These are phyloP conservation scores for Parasarocladium wereldwijsianum DNA, from an alignment of 2,329 filamentous ascomycete genomes.

Conservation along the genomic window DNA sequence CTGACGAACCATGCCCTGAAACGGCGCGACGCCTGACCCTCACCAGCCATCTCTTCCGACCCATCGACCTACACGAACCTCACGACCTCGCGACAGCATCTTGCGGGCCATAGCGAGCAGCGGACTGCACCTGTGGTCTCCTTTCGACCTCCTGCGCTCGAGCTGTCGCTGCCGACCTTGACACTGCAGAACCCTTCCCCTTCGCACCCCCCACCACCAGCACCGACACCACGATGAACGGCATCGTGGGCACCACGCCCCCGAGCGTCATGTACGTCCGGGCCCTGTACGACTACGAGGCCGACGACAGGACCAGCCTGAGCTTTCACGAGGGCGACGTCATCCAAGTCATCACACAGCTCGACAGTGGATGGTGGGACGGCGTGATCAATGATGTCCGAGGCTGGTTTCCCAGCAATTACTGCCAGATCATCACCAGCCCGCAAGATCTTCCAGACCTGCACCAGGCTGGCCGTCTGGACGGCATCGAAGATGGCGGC, in stretches of 20 bases:
- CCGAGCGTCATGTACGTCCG: constrained; percentile 74
- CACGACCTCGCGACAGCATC: no score
- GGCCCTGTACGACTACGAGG: constrained; percentile 94
- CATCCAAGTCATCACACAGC: constrained; percentile 94
- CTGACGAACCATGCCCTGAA: no score
- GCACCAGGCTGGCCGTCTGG: constrained; percentile 36
- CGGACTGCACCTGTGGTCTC: no score
- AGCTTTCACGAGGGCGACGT: constrained; percentile 96
- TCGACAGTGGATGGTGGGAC: constrained; percentile 99
- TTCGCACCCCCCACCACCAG: constrained; percentile 12
- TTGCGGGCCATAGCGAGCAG: no score
- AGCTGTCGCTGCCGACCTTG: no score
- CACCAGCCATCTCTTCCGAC: no score
- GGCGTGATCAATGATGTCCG: constrained; percentile 92
- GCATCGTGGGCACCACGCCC: constrained; percentile 42
- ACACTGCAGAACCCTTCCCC: constrained; percentile 9
- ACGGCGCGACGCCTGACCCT: no score
- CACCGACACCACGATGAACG: constrained; percentile 38
- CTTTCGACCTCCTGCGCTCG: no score
- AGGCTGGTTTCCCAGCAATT: constrained; percentile 99
- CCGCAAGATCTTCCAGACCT: constrained; percentile 57
- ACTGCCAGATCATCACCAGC: constrained; percentile 74
- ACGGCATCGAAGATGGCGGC: constrained; percentile 45
- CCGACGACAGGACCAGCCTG: constrained; percentile 89
- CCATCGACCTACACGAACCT: no score